A percentile compares a stretch with the other conserved stretches of the same genome.
These are phyloP conservation scores for Leptographium lundbergii DNA, from an alignment of 2,329 filamentous ascomycete species.

Conservation along the genomic window DNA sequence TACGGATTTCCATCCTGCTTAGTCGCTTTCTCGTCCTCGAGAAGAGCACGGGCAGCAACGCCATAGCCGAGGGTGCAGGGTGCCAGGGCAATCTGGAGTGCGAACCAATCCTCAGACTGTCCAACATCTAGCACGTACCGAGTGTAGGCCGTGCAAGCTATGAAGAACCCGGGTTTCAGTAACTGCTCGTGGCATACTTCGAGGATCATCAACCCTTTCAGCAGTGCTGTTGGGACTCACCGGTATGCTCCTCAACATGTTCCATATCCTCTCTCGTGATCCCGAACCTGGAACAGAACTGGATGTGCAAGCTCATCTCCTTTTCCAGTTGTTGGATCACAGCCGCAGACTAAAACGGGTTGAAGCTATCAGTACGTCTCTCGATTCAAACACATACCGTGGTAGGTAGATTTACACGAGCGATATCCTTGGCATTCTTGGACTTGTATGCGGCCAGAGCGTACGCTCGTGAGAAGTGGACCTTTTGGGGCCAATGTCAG, in stretches of 20 bases:
- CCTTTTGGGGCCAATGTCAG: constrained; percentile 33
- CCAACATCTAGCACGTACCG: constrained; percentile 66
- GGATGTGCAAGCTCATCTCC: constrained; percentile 70
- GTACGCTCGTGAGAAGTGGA: constrained; percentile 80
- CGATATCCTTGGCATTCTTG: constrained; percentile 59
- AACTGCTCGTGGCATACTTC: too few species aligned
- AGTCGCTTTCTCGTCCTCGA: constrained; percentile 44
- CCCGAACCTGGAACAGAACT: constrained; percentile 73
- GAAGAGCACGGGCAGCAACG: constrained; percentile 60
- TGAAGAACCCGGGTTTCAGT: neutral
- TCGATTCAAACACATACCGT: neutral
- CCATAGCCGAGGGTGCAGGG: constrained; percentile 88
- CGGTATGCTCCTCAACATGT: constrained; percentile 59
- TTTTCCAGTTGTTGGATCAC: constrained; percentile 66
- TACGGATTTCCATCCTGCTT: constrained; percentile 57
- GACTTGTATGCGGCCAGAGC: constrained; percentile 78
- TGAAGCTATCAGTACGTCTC: neutral
- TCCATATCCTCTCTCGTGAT: constrained; percentile 63
- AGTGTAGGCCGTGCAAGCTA: constrained; percentile 29
- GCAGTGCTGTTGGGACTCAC: constrained; percentile 24
- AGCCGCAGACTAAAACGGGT: constrained; percentile 19
- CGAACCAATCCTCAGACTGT: constrained; percentile 77
- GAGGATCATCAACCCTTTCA: neutral
- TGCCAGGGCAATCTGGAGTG: constrained; percentile 70
- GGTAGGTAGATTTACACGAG: constrained; percentile 37